Conservation (phyloP, 1,284 basidiomycete genomes). For the Gymnopus androsaceus region DNA sequence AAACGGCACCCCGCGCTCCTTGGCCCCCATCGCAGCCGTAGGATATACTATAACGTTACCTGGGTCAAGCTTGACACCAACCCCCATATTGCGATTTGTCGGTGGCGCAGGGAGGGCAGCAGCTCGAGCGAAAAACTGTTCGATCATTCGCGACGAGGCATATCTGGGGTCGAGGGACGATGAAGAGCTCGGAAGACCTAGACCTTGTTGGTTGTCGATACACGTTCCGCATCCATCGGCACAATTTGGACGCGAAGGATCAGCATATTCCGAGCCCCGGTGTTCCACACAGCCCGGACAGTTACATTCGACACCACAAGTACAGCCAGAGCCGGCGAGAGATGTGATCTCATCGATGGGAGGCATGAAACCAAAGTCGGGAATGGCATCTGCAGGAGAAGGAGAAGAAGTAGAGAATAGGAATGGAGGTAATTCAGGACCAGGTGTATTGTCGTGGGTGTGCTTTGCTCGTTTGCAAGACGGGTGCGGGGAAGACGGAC, state of each 20-base stretch:
- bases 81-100: conserved; percentile 38
- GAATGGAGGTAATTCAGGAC: conserved; percentile 47
- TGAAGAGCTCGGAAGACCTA: conserved; percentile 40
- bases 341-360: conserved; percentile 56
- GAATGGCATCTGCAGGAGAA: conserved; percentile 29
- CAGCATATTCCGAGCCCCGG: conserved; percentile 50
- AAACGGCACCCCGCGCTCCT: conserved; percentile 41
- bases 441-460: conserved; percentile 20
- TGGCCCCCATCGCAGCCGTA: conserved; percentile 35
- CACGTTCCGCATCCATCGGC: conserved; percentile 67
- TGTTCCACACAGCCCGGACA: conserved; percentile 76
- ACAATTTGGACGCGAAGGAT: conserved; percentile 51
- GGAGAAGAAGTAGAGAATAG: conserved; percentile 28
- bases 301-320: conserved; percentile 67
- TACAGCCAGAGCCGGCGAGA: conserved; percentile 65
- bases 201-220: conserved; percentile 50
- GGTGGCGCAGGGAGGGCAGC: conserved; percentile 60
- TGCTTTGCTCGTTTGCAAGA: conserved; percentile 38
- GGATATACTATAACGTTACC: conserved; percentile 53
- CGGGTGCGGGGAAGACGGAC: conserved; percentile 18
- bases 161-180: conserved; percentile 11
- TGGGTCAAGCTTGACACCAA: conserved; percentile 44
- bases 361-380: conserved; percentile 58
- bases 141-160: conserved; percentile 39
- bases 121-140: conserved; percentile 65